Percentiles rank a stretch among this genome's conserved stretches.
Conservation (phyloP, 805 yeast genomes). For the Metschnikowia koreensis region DNA sequence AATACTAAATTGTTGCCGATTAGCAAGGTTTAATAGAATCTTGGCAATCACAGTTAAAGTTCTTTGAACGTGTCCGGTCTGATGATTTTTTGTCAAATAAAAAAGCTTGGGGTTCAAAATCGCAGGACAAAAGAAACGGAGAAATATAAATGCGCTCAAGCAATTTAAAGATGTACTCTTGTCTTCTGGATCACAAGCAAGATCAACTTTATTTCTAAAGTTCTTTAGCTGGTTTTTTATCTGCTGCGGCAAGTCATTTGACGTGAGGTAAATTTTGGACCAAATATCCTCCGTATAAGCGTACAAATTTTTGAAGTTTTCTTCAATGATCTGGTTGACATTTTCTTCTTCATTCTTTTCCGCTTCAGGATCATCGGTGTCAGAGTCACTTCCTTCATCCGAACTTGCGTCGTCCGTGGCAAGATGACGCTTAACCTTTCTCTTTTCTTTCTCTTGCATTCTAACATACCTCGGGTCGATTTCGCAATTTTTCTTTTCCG, state of each 20-base stretch:
- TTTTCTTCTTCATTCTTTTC: constrained; percentile 30
- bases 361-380: constrained; percentile 25
- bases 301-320: constrained; percentile 49
- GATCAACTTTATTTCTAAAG: constrained; percentile 63
- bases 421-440: constrained; percentile 20
- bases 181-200: constrained; percentile 56
- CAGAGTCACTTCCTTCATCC: constrained; percentile 23
- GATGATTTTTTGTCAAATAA: constrained; percentile 66
- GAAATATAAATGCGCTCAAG: constrained; percentile 76
- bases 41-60: constrained; percentile 83
- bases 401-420: constrained; percentile 2
- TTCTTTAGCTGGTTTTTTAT: constrained; percentile 63
- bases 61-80: constrained; percentile 68
- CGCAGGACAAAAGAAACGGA: constrained; percentile 80
- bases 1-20: constrained; percentile 65
- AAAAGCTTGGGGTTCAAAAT: constrained; percentile 85
- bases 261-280: constrained; percentile 60
- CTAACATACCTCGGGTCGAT: constrained; percentile 70
- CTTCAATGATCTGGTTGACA: constrained; percentile 37
- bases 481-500: constrained; percentile 62
- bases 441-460: constrained; percentile 28
- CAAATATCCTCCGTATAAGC: constrained; percentile 59
- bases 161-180: constrained; percentile 61
- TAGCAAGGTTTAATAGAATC: constrained; percentile 73
- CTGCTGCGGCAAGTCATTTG: constrained; percentile 70